Conservation (phyloP, 2,329 filamentous ascomycete genomes). For the Aspergillus caelatus region DNA sequence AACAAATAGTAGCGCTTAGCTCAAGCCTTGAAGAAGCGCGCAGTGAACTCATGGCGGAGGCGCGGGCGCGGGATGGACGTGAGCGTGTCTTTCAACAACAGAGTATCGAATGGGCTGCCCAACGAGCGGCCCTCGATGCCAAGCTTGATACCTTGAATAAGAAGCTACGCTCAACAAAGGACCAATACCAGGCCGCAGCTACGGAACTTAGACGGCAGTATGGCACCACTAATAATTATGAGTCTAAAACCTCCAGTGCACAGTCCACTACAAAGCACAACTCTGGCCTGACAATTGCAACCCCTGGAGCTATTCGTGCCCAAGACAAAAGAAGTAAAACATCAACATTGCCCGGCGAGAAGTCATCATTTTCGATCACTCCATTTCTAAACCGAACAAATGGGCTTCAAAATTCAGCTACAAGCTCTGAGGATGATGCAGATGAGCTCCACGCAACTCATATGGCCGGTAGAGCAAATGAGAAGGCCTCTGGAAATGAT, state of each 20-base stretch:
- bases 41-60: conserved; percentile 54
- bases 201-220: conserved; percentile 51
- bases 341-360: conserved; percentile 71
- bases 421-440: conserved; percentile 30
- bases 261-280: conserved; percentile 39
- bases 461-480: conserved; percentile 8
- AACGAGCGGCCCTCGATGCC: conserved; percentile 68
- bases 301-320: conserved; percentile 50
- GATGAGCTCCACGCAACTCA: conserved; percentile 25
- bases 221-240: conserved; percentile 32
- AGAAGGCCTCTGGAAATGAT: not conserved
- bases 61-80: conserved; percentile 48
- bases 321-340: conserved; percentile 62
- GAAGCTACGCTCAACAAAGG: conserved; percentile 70
- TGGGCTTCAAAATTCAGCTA: conserved; percentile 50
- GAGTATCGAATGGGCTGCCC: conserved; percentile 62
- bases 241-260: conserved; percentile 31
- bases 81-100: conserved; percentile 60
- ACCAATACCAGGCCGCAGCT: conserved; percentile 70
- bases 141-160: conserved; percentile 70
- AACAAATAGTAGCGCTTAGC: conserved; percentile 44
- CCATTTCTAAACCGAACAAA: conserved; percentile 82
- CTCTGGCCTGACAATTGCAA: conserved; percentile 52
- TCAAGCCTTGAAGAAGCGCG: conserved; percentile 51
- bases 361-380: conserved; percentile 91